These are phyloP conservation scores for Pestalotiopsis sp. DNA, from an alignment of 2,329 filamentous ascomycete genomes.

Conservation along the genomic window DNA sequence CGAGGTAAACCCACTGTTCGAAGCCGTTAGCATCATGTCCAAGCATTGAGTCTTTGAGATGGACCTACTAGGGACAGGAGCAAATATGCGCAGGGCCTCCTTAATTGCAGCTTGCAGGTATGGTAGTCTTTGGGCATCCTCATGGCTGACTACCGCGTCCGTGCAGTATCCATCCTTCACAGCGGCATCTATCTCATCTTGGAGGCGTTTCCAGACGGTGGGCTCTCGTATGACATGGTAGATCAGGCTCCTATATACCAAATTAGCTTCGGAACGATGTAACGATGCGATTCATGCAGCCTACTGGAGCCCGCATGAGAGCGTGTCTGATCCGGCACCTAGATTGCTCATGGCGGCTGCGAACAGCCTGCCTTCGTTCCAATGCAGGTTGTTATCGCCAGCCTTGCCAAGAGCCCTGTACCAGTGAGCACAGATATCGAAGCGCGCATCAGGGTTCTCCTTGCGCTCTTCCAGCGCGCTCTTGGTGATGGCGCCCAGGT, in stretches of 20 bases:
- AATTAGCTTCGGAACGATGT: background rate
- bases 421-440: constrained; percentile 9
- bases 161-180: background rate
- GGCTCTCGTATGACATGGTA: constrained; percentile 5
- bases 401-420: constrained; percentile 7
- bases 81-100: constrained; percentile 10
- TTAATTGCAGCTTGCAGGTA: constrained; percentile 4
- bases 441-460: constrained; percentile 10
- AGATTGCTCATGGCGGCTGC: constrained; percentile 6
- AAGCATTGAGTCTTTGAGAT: background rate
- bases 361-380: background rate
- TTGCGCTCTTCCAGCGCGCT: constrained; percentile 4
- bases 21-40: background rate
- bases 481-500: background rate
- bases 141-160: background rate
- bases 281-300: background rate
- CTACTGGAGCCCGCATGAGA: constrained; percentile 6
- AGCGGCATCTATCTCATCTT: background rate
- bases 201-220: background rate
- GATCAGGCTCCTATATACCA: background rate
- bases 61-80: constrained; percentile 2
- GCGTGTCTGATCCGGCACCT: constrained; percentile 3
- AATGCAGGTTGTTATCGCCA: background rate
- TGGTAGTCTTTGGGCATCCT: background rate
- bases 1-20: constrained; percentile 7